A percentile compares a stretch with the other conserved stretches of the same genome.
phyloP scores from a whole-genome alignment of 495 filamentous ascomycete species.

The Trichoderma gamsii region DNA sequence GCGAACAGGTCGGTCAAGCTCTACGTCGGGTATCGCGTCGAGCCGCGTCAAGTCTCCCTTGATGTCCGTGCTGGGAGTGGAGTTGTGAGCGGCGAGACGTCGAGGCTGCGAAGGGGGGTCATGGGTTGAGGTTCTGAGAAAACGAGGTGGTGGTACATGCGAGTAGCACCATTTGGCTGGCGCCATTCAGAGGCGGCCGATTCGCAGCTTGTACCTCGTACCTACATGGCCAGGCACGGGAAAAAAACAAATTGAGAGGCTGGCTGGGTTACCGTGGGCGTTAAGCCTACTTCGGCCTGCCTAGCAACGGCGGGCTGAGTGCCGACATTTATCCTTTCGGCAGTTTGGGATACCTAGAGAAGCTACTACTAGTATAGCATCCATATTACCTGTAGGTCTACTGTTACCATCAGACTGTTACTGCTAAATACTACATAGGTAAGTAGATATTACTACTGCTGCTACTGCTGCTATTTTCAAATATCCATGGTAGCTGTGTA shows the following conservation, averaged over 20 bases:
- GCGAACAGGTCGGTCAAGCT: too few relatives aligned
- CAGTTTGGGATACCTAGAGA: too few relatives aligned
- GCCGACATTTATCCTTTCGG: too few relatives aligned
- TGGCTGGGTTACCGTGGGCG: neutral
- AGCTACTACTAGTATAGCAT: too few relatives aligned
- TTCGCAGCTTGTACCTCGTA: neutral
- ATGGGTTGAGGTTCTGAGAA: neutral
- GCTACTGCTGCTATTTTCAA: too few relatives aligned
- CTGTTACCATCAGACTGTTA: too few relatives aligned
- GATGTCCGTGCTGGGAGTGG: neutral
- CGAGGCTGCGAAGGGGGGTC: neutral
- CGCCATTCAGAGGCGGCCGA: neutral
- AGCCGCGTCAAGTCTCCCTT: too few relatives aligned
- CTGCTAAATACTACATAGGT: too few relatives aligned
- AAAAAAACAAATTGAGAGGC: neutral
- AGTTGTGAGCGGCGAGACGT: neutral
- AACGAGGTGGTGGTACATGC: neutral
- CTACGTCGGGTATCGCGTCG: too few relatives aligned
- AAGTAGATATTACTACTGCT: too few relatives aligned
- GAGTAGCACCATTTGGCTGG: neutral
- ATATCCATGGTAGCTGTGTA: too few relatives aligned
- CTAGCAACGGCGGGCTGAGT: neutral
- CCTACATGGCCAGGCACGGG: neutral
- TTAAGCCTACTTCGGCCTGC: neutral
- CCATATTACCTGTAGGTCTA: too few relatives aligned